Base-by-base conservation (phyloP, 208 protist genomes). In the Crithidia acanthocephali region DNA sequence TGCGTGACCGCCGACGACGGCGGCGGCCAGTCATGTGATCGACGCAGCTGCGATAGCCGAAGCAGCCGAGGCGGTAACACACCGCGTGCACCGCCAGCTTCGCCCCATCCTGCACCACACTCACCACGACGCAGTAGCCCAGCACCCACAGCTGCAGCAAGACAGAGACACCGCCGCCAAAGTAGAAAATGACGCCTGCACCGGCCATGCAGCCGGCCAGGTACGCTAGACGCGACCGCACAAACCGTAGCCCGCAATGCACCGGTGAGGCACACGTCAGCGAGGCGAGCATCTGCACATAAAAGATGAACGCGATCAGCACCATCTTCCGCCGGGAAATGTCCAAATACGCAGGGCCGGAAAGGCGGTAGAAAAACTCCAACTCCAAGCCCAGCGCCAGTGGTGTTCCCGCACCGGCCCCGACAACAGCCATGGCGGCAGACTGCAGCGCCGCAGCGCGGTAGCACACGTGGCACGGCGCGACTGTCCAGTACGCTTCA, bases 241-340 rank as follows among this genome's bases (percentile, higher is more conserved):
- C 22, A 13, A 77, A 60, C 16, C 58, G 58, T 56, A 68, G 53
- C 5, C 72, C 72, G 35, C 63, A 62, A n/a, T 57, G 55, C 56
- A 53, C 64, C 13, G 72, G 64, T 10, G 72, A 77, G n/a, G 64
- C 50, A 50, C 72, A 77, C 25, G 9, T 44, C 40, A 71, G 45
- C 16, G 40, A 58, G 8, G 72, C 20, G 8, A 44, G 45, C 1
- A 77, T 22, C 47, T 72, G 67, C 16, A 60, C 7, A 23, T 51
- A 55, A 5, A 72, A 35, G 27, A 72, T 23, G 23, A 72, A 77
- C 23, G 52, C 18, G 25, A 35, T 47, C 16, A 62, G 15, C 3
- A 23, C 45, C 53, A 11, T 48, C n/a, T 32, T 4, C 8, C 25
- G 61, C 32, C 47, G 62, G 9, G 33, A 37, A 10, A 11, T 8